Evolutionary conservation across 305 asterid genomes (phyloP).

Genomic region (Solanum hybrid): DNA sequence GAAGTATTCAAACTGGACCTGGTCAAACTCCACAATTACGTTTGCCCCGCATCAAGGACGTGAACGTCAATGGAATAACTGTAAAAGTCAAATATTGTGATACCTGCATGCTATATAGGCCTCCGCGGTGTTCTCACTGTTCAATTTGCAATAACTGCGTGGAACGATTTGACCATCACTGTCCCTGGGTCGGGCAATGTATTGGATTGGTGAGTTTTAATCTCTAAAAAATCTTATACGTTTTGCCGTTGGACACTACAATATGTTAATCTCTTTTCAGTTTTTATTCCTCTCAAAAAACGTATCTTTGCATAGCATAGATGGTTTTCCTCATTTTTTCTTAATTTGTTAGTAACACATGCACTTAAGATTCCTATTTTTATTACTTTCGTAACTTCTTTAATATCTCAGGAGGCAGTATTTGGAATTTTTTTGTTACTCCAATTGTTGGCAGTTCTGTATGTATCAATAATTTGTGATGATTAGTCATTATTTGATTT

Average conservation of each 20-base stretch:
- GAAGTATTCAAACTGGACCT: constrained; percentile 31
- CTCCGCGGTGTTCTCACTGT: constrained; percentile 92
- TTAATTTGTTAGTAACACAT: background rate
- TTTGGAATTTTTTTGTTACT: background rate
- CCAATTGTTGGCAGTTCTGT: background rate
- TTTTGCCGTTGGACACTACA: background rate
- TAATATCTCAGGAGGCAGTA: background rate
- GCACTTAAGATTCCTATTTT: background rate
- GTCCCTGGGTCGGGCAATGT: constrained; percentile 97
- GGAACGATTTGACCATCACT: constrained; percentile 85
- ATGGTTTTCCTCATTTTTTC: background rate
- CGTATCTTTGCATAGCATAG: background rate
- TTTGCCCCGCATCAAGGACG: constrained; percentile 65
- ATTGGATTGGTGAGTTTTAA: constrained; percentile 59
- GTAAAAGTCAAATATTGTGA: constrained; percentile 82
- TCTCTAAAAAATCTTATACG: background rate
- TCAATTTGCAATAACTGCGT: constrained; percentile 92
- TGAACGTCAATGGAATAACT: constrained; percentile 48
- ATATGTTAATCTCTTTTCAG: background rate
- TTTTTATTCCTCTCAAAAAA: background rate
- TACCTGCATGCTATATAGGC: constrained; percentile 79
- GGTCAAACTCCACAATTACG: constrained; percentile 39
- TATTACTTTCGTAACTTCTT: background rate
- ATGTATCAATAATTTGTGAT: background rate
- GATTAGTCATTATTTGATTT: background rate